phyloP scores from a whole-genome alignment of 176 grass and related monocot species.

The Triticum turgidum region DNA sequence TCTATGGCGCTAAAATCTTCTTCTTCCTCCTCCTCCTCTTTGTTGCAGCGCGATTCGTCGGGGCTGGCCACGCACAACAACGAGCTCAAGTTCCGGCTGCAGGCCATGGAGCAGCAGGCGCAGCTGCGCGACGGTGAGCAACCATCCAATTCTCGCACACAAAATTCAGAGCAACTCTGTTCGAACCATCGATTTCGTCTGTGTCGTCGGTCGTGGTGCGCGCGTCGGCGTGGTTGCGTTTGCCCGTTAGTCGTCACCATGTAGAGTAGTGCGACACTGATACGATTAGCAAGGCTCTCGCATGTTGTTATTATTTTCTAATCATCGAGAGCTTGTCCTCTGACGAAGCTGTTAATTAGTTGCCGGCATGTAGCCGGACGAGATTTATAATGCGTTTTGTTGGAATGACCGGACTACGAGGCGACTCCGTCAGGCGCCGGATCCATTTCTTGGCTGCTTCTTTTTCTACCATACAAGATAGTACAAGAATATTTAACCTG shows the following conservation, averaged over 20 bases:
- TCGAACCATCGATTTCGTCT: not conserved
- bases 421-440: constrained; percentile 41
- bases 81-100: constrained; percentile 91
- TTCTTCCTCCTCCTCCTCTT: not conserved
- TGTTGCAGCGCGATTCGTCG: constrained; percentile 60
- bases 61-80: constrained; percentile 73
- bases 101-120: constrained; percentile 96
- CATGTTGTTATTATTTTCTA: constrained; percentile 5
- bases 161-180: not conserved
- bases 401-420: constrained; percentile 4
- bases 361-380: constrained; percentile 33
- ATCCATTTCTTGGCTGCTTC: constrained; percentile 23
- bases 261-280: not conserved
- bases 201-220: not conserved
- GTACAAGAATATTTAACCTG: not conserved
- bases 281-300: constrained; percentile 9
- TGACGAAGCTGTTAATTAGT: constrained; percentile 21
- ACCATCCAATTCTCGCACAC: not conserved
- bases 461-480: not conserved
- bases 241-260: constrained; percentile 25
- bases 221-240: not conserved
- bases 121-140: constrained; percentile 86
- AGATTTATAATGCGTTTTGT: constrained; percentile 17
- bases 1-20: not conserved
- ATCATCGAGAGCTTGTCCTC: constrained; percentile 12